These are phyloP conservation scores for Cladophialophora yegresii DNA, from an alignment of 2,329 filamentous ascomycete species.

Conservation along the genomic window DNA sequence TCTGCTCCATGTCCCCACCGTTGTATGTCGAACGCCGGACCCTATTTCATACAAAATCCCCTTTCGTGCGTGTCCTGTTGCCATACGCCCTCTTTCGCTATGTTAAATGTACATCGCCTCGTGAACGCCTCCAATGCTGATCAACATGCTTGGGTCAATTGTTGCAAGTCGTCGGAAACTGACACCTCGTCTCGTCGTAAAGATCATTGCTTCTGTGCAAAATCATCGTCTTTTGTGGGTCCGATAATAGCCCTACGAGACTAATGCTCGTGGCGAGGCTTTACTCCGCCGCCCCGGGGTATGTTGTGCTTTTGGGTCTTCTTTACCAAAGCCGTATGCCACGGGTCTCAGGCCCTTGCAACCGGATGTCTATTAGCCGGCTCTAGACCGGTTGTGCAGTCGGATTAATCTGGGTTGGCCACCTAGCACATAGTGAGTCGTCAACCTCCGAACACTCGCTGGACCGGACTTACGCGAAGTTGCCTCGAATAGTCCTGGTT, in stretches of 20 bases:
- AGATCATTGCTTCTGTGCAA: constrained; percentile 20
- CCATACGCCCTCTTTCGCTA: constrained; percentile 18
- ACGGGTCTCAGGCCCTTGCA: not conserved
- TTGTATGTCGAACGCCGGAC: constrained; percentile 23
- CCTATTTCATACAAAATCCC: constrained; percentile 8
- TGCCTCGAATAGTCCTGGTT: constrained; percentile 52
- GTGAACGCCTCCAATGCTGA: constrained; percentile 18
- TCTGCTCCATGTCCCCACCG: constrained; percentile 5
- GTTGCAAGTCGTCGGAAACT: constrained; percentile 22
- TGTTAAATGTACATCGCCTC: constrained; percentile 28
- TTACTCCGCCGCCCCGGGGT: not conserved
- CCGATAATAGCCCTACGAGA: not conserved
- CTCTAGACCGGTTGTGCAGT: not conserved
- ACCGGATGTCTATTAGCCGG: not conserved
- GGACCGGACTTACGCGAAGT: constrained; percentile 29
- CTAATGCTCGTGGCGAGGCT: not conserved
- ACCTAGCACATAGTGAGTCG: constrained; percentile 30
- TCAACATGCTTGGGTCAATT: constrained; percentile 13
- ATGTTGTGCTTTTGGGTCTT: not conserved
- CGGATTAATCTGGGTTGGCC: constrained; percentile 33
- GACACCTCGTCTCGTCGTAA: constrained; percentile 28
- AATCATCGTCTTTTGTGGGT: not conserved
- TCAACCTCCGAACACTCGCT: not conserved
- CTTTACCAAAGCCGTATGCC: not conserved
- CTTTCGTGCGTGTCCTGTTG: constrained; percentile 16